Base-by-base conservation (phyloP, 2,329 filamentous ascomycete genomes). In the Kalmusia sp. region DNA sequence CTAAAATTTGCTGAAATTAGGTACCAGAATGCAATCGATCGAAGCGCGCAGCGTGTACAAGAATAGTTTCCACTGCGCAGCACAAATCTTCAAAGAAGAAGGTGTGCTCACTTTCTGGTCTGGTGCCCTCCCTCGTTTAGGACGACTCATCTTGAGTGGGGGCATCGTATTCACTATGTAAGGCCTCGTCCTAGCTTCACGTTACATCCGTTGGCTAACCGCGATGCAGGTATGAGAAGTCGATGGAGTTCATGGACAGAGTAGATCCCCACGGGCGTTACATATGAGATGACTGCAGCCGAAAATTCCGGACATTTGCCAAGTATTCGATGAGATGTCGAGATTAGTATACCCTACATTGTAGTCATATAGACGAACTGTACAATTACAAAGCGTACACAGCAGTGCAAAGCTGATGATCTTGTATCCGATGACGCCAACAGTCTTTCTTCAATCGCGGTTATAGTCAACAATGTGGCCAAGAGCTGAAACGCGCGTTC, bases 121-220 rank as follows among this genome's bases (percentile, higher is more conserved):
- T 63, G 95, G 95, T 22, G 93, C 95, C 19, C 70, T 98, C 63
- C 95, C 95, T 1, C 82, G 95, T 49, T 76, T 99, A 67, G 93
- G 87, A 21, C 82, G 95, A 52, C 74, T 99, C 63, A 90, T 97
- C 35, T 76, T 98, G 75, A 97, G 92, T 69, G 95, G 95, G 51
- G 95, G 95, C 15, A 96, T 99, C 69, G 95, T 99, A 34, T 99
- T 99, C 71, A 96, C 95, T 19, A 96, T 98, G 85, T 88, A 76
- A 68, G 82, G n/a, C n/a, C n/a, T n/a, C n/a, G n/a, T n/a, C n/a
- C n/a, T 76, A 4, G 21, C 49, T n/a, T 19, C 4, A 61, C 12
- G 25, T 15, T 28, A 12, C 52, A 24, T 49, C 15, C 58, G 51
- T 72, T 27, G n/a, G 17, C 59, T 67, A 19, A 68, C 41, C 15